Conservation (phyloP, 306 rosid genomes). For the Purshia tridentata region DNA sequence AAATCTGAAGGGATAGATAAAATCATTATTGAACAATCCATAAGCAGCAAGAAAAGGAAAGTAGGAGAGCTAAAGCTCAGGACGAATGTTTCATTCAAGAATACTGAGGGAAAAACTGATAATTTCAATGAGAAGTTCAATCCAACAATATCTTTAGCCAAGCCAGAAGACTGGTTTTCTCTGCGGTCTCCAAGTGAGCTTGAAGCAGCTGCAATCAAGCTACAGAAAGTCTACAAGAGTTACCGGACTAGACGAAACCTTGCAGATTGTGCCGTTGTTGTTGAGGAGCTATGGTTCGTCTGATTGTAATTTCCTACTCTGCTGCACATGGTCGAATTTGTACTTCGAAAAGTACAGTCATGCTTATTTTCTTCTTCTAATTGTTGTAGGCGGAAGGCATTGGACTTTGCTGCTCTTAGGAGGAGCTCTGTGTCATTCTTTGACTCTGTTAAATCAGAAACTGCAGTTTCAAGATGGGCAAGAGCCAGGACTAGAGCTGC, state of each 20-base stretch:
- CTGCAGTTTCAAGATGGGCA: conserved; percentile 70
- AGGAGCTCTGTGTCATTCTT: conserved; percentile 52
- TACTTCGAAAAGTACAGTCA: neutral
- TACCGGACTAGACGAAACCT: conserved; percentile 63
- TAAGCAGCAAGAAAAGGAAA: conserved; percentile 36
- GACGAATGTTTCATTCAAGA: conserved; percentile 38
- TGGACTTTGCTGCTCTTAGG: conserved; percentile 55
- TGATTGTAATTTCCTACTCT: neutral
- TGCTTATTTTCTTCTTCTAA: neutral
- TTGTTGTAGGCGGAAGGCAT: conserved; percentile 69
- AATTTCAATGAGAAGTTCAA: conserved; percentile 21
- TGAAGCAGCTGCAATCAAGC: conserved; percentile 56
- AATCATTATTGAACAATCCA: conserved; percentile 32
- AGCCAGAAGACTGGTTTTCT: conserved; percentile 10
- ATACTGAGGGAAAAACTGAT: conserved; percentile 10
- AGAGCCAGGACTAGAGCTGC: conserved; percentile 78
- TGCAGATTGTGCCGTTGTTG: conserved; percentile 71
- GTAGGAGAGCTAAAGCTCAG: conserved; percentile 33
- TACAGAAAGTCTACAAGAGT: conserved; percentile 77
- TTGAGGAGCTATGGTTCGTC: conserved; percentile 73
- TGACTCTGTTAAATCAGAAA: conserved; percentile 56
- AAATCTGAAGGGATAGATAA: conserved; percentile 24
- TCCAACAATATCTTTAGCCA: conserved; percentile 32
- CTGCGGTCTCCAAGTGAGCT: conserved; percentile 28
- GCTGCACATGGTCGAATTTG: neutral